These are phyloP conservation scores for Fagopyrum homotropicum DNA, from an alignment of 148 eudicot species.

Conservation along the genomic window DNA sequence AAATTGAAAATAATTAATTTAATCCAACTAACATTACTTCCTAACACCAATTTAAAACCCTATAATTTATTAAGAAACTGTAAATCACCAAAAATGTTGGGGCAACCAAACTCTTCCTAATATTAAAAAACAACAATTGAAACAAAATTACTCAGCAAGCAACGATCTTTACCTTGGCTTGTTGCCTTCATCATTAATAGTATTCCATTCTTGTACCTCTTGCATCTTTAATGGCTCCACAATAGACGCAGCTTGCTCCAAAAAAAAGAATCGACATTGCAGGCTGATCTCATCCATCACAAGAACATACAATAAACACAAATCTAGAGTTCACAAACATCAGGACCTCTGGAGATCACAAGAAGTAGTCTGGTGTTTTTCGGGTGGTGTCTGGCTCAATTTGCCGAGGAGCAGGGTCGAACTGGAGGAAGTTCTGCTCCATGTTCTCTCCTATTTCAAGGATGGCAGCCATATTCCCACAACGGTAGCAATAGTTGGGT, in stretches of 20 bases:
- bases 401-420: slow-evolving; percentile 24
- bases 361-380: slow-evolving; percentile 16
- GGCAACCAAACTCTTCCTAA: slow-evolving; percentile 18
- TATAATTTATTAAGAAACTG: slow-evolving; percentile 13
- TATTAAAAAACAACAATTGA: slow-evolving; percentile 4
- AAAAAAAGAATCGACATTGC: not conserved
- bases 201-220: not conserved
- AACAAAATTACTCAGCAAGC: slow-evolving; percentile 7
- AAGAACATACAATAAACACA: slow-evolving; percentile 5
- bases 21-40: not conserved
- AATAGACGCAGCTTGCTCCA: not conserved
- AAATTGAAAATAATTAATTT: not conserved
- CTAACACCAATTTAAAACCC: slow-evolving; percentile 10
- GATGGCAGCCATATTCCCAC: slow-evolving; percentile 31
- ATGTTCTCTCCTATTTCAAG: slow-evolving; percentile 25
- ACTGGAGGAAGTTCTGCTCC: slow-evolving; percentile 28
- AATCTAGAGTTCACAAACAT: slow-evolving; percentile 8
- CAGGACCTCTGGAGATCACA: not conserved
- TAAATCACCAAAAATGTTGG: slow-evolving; percentile 17
- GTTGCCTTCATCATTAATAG: slow-evolving; percentile 13
- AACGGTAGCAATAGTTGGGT: slow-evolving; percentile 30
- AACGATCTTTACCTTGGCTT: slow-evolving; percentile 5
- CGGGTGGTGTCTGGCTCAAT: slow-evolving; percentile 20
- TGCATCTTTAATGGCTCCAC: not conserved
- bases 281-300: slow-evolving; percentile 4